Evolutionary conservation across 2,329 filamentous ascomycete genomes (phyloP).

Genomic region (Capronia epimyces): DNA sequence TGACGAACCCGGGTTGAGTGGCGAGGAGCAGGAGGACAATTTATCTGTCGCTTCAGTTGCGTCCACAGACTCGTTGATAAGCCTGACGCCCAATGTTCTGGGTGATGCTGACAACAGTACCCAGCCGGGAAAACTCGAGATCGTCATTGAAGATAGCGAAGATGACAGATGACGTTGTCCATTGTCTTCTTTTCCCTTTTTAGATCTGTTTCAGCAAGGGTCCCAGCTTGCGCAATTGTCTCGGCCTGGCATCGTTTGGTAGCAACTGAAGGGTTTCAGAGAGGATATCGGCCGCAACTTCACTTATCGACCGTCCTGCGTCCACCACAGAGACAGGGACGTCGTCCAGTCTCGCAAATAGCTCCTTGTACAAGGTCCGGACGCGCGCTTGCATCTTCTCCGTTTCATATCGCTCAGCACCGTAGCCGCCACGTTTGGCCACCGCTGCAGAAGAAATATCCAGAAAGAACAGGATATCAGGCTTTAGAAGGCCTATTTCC

Average conservation of each 20-base stretch:
- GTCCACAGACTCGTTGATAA: conserved; percentile 23
- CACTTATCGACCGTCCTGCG: conserved; percentile 48
- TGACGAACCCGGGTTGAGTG: conserved; percentile 15
- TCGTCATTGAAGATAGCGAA: conserved; percentile 53
- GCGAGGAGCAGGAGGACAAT: conserved; percentile 26
- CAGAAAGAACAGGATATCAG: conserved; percentile 82
- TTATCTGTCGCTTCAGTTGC: conserved; percentile 29
- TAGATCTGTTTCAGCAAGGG: conserved; percentile 22
- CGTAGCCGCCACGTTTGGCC: conserved; percentile 74
- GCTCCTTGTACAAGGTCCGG: conserved; percentile 61
- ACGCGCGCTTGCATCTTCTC: conserved; percentile 76
- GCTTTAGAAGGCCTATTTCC: conserved; percentile 78
- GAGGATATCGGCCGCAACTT: conserved; percentile 45
- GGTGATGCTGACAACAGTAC: background rate
- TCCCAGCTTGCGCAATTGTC: conserved; percentile 34
- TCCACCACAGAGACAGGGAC: conserved; percentile 52
- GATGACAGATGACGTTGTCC: conserved; percentile 36
- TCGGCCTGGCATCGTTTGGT: conserved; percentile 24
- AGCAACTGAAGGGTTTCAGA: conserved; percentile 6
- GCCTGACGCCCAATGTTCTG: conserved; percentile 2
- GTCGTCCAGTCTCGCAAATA: conserved; percentile 43
- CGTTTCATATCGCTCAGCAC: conserved; percentile 82
- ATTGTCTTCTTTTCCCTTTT: background rate
- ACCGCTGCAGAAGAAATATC: conserved; percentile 71
- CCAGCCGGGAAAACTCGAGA: conserved; percentile 31